Conservation (phyloP, 495 filamentous ascomycete genomes). For the Aspergillus incahuasiensis region DNA sequence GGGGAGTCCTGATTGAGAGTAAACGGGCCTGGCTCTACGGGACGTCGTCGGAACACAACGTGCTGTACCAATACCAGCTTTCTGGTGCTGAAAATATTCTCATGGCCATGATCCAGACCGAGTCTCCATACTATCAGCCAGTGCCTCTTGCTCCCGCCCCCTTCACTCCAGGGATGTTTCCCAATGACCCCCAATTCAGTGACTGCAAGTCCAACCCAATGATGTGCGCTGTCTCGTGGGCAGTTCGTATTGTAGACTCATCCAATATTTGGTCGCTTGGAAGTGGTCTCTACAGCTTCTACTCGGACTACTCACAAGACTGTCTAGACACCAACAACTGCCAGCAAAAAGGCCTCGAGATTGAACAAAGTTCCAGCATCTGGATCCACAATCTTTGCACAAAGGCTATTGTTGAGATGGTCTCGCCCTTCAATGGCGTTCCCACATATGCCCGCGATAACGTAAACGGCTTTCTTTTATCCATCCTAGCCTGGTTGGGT, state of each 20-base stretch:
- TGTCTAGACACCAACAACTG: conserved; percentile 30
- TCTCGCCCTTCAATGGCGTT: conserved; percentile 25
- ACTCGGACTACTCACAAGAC: conserved; percentile 42
- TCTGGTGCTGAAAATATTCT: conserved; percentile 59
- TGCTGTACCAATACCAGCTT: conserved; percentile 74
- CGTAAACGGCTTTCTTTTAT: conserved; percentile 18
- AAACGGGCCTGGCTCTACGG: conserved; percentile 56
- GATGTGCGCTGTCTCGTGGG: conserved; percentile 58
- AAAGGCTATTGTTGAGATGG: conserved; percentile 67
- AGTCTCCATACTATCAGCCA: conserved; percentile 66
- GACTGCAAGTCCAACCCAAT: conserved; percentile 36
- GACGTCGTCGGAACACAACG: conserved; percentile 65
- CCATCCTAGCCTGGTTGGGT: conserved; percentile 9
- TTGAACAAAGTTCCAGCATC: conserved; percentile 42
- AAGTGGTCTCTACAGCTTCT: conserved; percentile 49
- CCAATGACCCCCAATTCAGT: conserved; percentile 51
- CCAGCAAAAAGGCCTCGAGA: conserved; percentile 25
- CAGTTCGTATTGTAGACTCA: conserved; percentile 57
- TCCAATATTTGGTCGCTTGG: conserved; percentile 53
- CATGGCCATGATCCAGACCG: conserved; percentile 72
- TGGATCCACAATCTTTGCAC: conserved; percentile 67
- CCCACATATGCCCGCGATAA: conserved; percentile 19
- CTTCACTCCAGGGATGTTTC: conserved; percentile 40
- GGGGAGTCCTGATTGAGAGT: conserved; percentile 57
- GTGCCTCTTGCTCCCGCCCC: conserved; percentile 52